Percentiles rank a stretch among this genome's conserved stretches.
Evolutionary conservation across 1,139 yeast species (phyloP).

Genomic region (Yamadazyma mexicana): DNA sequence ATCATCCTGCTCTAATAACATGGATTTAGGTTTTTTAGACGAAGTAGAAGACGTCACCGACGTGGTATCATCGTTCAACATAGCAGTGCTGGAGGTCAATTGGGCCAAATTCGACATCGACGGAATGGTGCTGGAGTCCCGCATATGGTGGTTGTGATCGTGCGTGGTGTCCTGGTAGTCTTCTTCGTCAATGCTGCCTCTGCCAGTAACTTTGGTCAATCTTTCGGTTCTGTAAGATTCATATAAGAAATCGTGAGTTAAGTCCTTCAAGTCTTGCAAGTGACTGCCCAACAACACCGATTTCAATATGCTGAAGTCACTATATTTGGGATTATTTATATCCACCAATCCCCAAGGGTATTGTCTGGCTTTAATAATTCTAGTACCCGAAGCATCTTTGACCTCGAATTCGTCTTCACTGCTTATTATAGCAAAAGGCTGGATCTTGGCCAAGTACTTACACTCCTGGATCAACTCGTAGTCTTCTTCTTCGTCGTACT

Average conservation of each 20-base stretch:
- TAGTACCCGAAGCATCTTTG: slow-evolving; percentile 57
- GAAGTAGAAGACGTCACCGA: slow-evolving; percentile 29
- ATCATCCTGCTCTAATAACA: slow-evolving; percentile 35
- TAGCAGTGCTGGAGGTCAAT: slow-evolving; percentile 31
- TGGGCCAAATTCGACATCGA: slow-evolving; percentile 67
- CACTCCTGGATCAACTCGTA: slow-evolving; percentile 81
- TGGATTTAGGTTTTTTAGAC: slow-evolving; percentile 27
- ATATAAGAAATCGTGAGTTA: slow-evolving; percentile 87
- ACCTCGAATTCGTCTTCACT: slow-evolving; percentile 56
- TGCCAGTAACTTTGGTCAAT: slow-evolving; percentile 50
- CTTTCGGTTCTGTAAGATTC: slow-evolving; percentile 93
- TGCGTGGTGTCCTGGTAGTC: slow-evolving; percentile 35
- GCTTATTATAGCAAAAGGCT: slow-evolving; percentile 90
- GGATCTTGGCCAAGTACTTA: slow-evolving; percentile 65
- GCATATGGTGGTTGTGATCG: neutral
- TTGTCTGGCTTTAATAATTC: slow-evolving; percentile 69
- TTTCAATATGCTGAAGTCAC: slow-evolving; percentile 82
- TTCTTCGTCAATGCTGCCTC: slow-evolving; percentile 21
- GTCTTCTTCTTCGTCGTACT: slow-evolving; percentile 59
- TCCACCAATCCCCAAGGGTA: slow-evolving; percentile 96
- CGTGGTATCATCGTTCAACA: slow-evolving; percentile 15
- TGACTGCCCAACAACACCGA: slow-evolving; percentile 89
- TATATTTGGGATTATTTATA: slow-evolving; percentile 73
- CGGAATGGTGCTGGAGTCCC: slow-evolving; percentile 42
- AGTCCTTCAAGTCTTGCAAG: slow-evolving; percentile 87